phyloP scores from a whole-genome alignment of 345 rosid species.

The Orychophragmus violaceus region DNA sequence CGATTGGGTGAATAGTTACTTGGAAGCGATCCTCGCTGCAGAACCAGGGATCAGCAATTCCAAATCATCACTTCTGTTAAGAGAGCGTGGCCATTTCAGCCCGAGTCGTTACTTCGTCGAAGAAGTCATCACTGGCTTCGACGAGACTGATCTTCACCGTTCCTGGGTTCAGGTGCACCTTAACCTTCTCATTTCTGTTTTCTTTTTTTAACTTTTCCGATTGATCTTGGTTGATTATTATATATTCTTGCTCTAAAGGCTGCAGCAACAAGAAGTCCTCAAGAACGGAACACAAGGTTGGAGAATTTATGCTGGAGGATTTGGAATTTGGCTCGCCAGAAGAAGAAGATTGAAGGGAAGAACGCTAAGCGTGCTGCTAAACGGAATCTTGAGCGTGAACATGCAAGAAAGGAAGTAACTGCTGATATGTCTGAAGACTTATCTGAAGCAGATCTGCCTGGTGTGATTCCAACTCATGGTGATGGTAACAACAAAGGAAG shows the following conservation, averaged over 20 bases:
- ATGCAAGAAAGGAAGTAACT: slow-evolving; percentile 64
- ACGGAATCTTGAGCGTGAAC: slow-evolving; percentile 55
- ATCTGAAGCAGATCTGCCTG: slow-evolving; percentile 54
- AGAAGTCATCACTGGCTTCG: slow-evolving; percentile 72
- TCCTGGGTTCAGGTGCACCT: slow-evolving; percentile 61
- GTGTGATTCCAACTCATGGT: slow-evolving; percentile 46
- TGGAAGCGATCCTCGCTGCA: slow-evolving; percentile 32
- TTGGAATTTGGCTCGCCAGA: slow-evolving; percentile 83
- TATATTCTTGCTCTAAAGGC: slow-evolving; percentile 37
- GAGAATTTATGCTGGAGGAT: slow-evolving; percentile 93
- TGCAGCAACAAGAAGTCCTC: slow-evolving; percentile 75
- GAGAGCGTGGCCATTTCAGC: slow-evolving; percentile 78
- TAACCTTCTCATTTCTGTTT: neutral
- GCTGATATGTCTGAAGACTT: slow-evolving; percentile 79
- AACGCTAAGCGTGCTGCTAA: slow-evolving; percentile 52
- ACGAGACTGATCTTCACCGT: slow-evolving; percentile 90
- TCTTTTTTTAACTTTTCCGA: neutral
- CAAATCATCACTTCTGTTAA: slow-evolving; percentile 48
- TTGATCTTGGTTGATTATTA: neutral
- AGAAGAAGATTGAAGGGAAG: slow-evolving; percentile 84
- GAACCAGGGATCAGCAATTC: slow-evolving; percentile 25
- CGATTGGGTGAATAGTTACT: slow-evolving; percentile 38
- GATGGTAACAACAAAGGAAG: slow-evolving; percentile 39
- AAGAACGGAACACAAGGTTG: slow-evolving; percentile 76
- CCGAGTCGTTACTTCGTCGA: slow-evolving; percentile 76